Percentiles rank a stretch among this genome's conserved stretches.
Evolutionary conservation across 257 asterid genomes (phyloP).

Genomic region (Fraxinus pennsylvanica): DNA sequence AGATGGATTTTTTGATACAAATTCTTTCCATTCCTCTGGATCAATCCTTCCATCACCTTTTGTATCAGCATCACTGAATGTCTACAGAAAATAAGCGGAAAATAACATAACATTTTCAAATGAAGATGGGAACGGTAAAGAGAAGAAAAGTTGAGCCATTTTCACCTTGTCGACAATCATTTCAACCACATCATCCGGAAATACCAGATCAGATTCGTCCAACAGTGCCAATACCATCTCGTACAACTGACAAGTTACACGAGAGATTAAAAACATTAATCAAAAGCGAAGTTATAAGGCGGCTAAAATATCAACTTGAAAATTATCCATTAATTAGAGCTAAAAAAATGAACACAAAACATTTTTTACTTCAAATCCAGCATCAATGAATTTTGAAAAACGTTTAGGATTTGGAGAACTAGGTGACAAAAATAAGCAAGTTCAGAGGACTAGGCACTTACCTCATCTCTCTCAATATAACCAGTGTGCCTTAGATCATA

Average conservation of each 20-base stretch:
- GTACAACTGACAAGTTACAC: constrained; percentile 50
- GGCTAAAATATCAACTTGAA: neutral
- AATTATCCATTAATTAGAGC: neutral
- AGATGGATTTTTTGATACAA: constrained; percentile 57
- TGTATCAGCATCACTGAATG: constrained; percentile 69
- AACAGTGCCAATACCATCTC: constrained; percentile 92
- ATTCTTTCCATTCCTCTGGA: constrained; percentile 68
- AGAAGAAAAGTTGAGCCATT: neutral
- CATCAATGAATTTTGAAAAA: neutral
- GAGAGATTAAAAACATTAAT: neutral
- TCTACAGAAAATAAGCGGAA: constrained; percentile 31
- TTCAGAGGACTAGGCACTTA: neutral
- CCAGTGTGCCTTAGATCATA: constrained; percentile 85
- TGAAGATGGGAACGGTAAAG: neutral
- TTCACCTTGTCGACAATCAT: constrained; percentile 74
- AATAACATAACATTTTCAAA: neutral
- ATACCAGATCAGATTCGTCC: constrained; percentile 78
- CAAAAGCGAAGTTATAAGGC: neutral
- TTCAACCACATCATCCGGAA: constrained; percentile 74
- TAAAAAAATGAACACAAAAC: neutral
- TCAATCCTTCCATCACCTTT: constrained; percentile 67
- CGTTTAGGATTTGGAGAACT: neutral
- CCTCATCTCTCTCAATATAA: constrained; percentile 82
- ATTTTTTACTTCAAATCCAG: neutral
- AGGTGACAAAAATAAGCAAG: neutral